A percentile compares a stretch with the other conserved stretches of the same genome.
These are phyloP conservation scores for Pseudocercospora macadamiae DNA, from an alignment of 2,329 filamentous ascomycete species.

Conservation along the genomic window DNA sequence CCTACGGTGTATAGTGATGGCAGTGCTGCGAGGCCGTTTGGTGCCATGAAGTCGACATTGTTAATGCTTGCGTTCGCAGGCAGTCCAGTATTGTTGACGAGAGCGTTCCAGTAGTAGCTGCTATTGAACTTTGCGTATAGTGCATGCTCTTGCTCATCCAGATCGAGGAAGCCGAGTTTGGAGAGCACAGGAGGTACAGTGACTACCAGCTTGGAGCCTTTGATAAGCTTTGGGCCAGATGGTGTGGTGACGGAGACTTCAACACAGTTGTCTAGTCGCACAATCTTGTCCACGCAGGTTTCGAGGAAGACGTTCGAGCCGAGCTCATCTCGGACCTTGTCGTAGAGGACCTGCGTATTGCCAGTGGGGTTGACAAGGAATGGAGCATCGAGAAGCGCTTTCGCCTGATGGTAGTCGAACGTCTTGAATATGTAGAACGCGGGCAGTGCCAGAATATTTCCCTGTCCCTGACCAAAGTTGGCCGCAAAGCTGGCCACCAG, in stretches of 20 bases:
- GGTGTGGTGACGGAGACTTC: slow-evolving; percentile 39
- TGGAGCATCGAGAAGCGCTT: background rate
- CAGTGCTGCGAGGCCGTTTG: slow-evolving; percentile 24
- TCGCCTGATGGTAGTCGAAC: slow-evolving; percentile 12
- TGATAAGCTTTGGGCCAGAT: slow-evolving; percentile 38
- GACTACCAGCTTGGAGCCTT: slow-evolving; percentile 47
- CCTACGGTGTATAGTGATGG: slow-evolving; percentile 21
- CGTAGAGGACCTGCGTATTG: slow-evolving; percentile 24
- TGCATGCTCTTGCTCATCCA: slow-evolving; percentile 38
- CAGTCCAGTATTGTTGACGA: slow-evolving; percentile 26
- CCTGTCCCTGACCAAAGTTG: slow-evolving; percentile 48
- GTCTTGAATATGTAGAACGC: slow-evolving; percentile 53
- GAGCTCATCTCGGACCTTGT: slow-evolving; percentile 26
- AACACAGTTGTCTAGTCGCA: slow-evolving; percentile 25
- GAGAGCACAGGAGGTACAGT: slow-evolving; percentile 46
- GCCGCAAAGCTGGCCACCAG: slow-evolving; percentile 48
- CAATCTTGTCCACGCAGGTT: slow-evolving; percentile 11
- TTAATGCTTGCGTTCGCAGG: slow-evolving; percentile 23
- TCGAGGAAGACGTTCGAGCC: slow-evolving; percentile 33
- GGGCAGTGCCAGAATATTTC: slow-evolving; percentile 48
- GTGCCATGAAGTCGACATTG: slow-evolving; percentile 21
- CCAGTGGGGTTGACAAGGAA: background rate
- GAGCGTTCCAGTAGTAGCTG: slow-evolving; percentile 30
- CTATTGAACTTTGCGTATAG: slow-evolving; percentile 46
- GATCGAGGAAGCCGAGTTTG: slow-evolving; percentile 43